These are phyloP conservation scores for Fusarium nodosum DNA, from an alignment of 2,329 filamentous ascomycete genomes.

Conservation along the genomic window DNA sequence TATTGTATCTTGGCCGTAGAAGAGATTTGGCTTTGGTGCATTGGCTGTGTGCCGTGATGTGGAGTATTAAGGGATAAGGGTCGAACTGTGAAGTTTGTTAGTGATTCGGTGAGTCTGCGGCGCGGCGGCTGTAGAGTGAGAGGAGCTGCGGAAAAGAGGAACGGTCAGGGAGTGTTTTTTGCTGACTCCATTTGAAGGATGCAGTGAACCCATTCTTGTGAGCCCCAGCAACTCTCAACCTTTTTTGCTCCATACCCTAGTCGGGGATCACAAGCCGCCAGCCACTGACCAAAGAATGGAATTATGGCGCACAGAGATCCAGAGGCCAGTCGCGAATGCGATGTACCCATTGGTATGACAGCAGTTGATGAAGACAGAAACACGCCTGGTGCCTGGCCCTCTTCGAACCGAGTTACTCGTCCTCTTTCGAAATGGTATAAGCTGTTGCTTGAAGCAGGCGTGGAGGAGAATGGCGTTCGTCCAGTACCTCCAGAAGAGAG, in stretches of 20 bases:
- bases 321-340: conserved; percentile 21
- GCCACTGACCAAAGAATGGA: background rate
- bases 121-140: background rate
- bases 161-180: background rate
- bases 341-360: background rate
- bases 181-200: background rate
- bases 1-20: background rate
- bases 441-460: conserved; percentile 59
- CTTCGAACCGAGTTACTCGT: conserved; percentile 48
- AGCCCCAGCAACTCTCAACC: background rate
- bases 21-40: conserved; percentile 8
- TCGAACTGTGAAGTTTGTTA: background rate
- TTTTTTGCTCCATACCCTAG: background rate
- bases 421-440: conserved; percentile 59
- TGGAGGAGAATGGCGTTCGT: conserved; percentile 68
- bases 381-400: conserved; percentile 51
- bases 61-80: background rate
- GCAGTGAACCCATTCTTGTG: background rate
- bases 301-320: conserved; percentile 19
- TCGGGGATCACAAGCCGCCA: background rate
- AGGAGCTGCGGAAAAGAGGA: background rate
- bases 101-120: background rate
- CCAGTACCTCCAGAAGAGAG: conserved; percentile 68
- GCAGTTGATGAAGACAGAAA: background rate
- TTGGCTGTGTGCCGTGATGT: background rate